A percentile compares a stretch with the other conserved stretches of the same genome.
These are phyloP conservation scores for Plasmodium billcollinsi DNA, from an alignment of 169 alveolate genomes.

Conservation along the genomic window DNA sequence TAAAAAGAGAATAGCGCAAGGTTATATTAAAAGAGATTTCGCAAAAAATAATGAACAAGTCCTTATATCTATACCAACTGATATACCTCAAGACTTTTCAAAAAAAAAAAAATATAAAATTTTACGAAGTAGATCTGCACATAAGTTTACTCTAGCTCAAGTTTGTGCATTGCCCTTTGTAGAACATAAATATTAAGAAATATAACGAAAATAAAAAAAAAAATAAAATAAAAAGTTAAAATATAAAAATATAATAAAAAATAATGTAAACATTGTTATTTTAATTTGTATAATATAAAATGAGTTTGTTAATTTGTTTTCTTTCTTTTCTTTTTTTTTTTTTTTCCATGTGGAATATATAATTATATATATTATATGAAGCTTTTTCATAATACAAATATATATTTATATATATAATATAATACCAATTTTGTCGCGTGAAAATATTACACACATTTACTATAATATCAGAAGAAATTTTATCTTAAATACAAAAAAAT, in stretches of 20 bases:
- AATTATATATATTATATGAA: too few relatives aligned
- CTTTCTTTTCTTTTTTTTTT: background rate
- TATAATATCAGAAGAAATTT: too few relatives aligned
- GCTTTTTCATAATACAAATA: too few relatives aligned
- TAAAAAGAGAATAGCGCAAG: constrained; percentile 73
- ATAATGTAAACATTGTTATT: background rate
- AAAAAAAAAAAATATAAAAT: constrained; percentile 75
- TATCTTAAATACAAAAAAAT: too few relatives aligned
- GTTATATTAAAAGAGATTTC: constrained; percentile 74
- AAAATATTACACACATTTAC: too few relatives aligned
- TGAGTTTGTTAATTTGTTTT: background rate
- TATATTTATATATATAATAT: too few relatives aligned
- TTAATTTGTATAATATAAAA: background rate
- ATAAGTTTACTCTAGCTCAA: constrained; percentile 65
- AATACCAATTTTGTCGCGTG: too few relatives aligned
- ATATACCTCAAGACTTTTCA: constrained; percentile 62
- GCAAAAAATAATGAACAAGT: constrained; percentile 74
- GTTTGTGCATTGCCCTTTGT: constrained; percentile 73
- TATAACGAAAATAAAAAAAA: constrained; percentile 55
- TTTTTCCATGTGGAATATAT: background rate
- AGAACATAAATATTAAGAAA: constrained; percentile 59
- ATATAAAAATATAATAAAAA: constrained; percentile 9
- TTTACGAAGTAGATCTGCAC: constrained; percentile 66
- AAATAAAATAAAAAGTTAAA: constrained; percentile 22
- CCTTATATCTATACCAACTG: constrained; percentile 73